Percentiles rank a stretch among this genome's conserved stretches.
Evolutionary conservation across 495 filamentous ascomycete genomes (phyloP).

Genomic region (Antarctomyces pellizariae): DNA sequence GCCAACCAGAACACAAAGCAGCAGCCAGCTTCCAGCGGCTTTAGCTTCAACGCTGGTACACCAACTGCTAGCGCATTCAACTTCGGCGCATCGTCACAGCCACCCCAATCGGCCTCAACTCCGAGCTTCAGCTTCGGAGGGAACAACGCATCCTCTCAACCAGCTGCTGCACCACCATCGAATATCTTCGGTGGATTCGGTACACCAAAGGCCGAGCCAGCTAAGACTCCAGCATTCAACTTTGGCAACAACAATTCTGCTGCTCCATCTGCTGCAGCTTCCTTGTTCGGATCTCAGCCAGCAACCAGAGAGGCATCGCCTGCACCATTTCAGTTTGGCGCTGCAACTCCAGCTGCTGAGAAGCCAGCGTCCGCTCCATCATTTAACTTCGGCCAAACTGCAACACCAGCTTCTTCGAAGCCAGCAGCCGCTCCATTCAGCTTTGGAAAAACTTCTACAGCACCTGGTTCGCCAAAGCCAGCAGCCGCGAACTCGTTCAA

Average conservation of each 20-base stretch:
- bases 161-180: slow-evolving; percentile 13
- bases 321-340: no score
- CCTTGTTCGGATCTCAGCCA: slow-evolving; percentile 6
- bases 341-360: no score
- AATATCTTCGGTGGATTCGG: slow-evolving; percentile 14
- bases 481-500: no score
- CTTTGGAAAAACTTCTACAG: slow-evolving; percentile 1
- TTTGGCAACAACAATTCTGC: slow-evolving; percentile 25
- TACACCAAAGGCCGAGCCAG: slow-evolving; percentile 16
- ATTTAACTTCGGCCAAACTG: not conserved
- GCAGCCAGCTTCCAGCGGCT: no score
- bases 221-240: slow-evolving; percentile 12
- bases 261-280: slow-evolving; percentile 17
- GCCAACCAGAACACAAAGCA: no score
- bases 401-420: slow-evolving; percentile 1
- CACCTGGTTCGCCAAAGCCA: not conserved
- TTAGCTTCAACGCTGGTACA: no score
- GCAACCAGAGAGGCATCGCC: slow-evolving; percentile 7
- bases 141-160: slow-evolving; percentile 4
- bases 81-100: slow-evolving; percentile 1
- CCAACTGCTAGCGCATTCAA: slow-evolving; percentile 2
- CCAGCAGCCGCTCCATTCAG: slow-evolving; percentile 2
- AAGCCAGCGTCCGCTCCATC: no score
- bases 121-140: not conserved
- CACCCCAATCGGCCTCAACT: slow-evolving; percentile 1